Evolutionary conservation across 371 early-diverging fungal genomes (phyloP).

Genomic region (Circinella umbellata): DNA sequence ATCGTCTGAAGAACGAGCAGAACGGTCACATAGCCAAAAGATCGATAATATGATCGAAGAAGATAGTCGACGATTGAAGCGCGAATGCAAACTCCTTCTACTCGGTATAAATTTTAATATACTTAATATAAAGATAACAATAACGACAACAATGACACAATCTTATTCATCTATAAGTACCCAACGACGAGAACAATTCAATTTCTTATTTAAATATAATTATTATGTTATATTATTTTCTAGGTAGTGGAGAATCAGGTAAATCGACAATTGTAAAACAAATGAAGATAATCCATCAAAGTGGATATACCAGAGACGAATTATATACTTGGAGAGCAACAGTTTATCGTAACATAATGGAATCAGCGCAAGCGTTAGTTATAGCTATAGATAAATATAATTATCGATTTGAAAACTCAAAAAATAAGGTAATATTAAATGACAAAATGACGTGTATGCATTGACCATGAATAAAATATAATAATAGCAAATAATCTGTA

Average conservation of each 20-base stretch:
- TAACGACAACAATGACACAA: no score
- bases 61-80: slow-evolving; percentile 55
- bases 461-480: neutral
- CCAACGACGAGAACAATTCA: no score
- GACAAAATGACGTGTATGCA: no score
- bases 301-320: slow-evolving; percentile 84
- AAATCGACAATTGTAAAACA: slow-evolving; percentile 93
- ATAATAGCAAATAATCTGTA: neutral
- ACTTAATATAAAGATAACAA: neutral
- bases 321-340: slow-evolving; percentile 71
- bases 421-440: slow-evolving; percentile 38
- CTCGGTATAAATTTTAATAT: slow-evolving; percentile 53
- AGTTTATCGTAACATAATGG: slow-evolving; percentile 81
- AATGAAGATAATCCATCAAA: slow-evolving; percentile 93
- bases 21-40: slow-evolving; percentile 58
- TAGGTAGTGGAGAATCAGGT: slow-evolving; percentile 90
- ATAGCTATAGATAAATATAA: slow-evolving; percentile 59
- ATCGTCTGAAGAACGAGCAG: slow-evolving; percentile 65
- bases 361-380: slow-evolving; percentile 70
- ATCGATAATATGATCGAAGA: slow-evolving; percentile 69
- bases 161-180: no score
- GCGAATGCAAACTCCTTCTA: slow-evolving; percentile 74
- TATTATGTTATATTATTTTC: neutral
- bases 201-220: no score
- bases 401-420: slow-evolving; percentile 46